These are phyloP conservation scores for Raphanus hybrid DNA, from an alignment of 441 rosid species.

Conservation along the genomic window DNA sequence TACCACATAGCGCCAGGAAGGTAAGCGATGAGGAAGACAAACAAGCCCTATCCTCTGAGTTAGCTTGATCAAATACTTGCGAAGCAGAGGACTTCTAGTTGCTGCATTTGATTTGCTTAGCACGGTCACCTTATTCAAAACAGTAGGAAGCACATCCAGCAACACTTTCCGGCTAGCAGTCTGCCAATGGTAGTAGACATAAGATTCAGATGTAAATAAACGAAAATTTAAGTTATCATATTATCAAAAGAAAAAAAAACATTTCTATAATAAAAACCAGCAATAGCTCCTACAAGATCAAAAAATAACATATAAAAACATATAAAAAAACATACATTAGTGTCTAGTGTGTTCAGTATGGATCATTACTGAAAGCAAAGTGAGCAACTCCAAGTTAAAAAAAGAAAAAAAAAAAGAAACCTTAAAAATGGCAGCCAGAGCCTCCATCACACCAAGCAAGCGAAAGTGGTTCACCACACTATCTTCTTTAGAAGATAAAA, in stretches of 20 bases:
- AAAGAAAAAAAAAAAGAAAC: slow-evolving; percentile 42
- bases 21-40: slow-evolving; percentile 84
- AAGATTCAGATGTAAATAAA: slow-evolving; percentile 37
- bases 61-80: slow-evolving; percentile 83
- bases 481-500: slow-evolving; percentile 64
- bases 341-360: slow-evolving; percentile 12
- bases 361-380: slow-evolving; percentile 10
- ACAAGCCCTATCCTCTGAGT: slow-evolving; percentile 88
- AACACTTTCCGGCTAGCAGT: slow-evolving; percentile 70
- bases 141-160: slow-evolving; percentile 62
- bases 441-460: slow-evolving; percentile 83
- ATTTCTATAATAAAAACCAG: not conserved
- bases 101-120: slow-evolving; percentile 69
- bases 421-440: slow-evolving; percentile 91
- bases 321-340: not conserved
- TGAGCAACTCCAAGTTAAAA: slow-evolving; percentile 16
- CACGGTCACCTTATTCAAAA: slow-evolving; percentile 67
- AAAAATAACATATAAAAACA: slow-evolving; percentile 2
- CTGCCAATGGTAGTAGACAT: slow-evolving; percentile 55
- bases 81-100: slow-evolving; percentile 78
- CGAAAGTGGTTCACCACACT: slow-evolving; percentile 69
- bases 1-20: slow-evolving; percentile 92
- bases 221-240: not conserved
- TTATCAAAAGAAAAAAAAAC: not conserved
- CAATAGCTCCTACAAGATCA: not conserved